phyloP scores from a whole-genome alignment of 139 green algal species.

The Micromonas commoda region DNA sequence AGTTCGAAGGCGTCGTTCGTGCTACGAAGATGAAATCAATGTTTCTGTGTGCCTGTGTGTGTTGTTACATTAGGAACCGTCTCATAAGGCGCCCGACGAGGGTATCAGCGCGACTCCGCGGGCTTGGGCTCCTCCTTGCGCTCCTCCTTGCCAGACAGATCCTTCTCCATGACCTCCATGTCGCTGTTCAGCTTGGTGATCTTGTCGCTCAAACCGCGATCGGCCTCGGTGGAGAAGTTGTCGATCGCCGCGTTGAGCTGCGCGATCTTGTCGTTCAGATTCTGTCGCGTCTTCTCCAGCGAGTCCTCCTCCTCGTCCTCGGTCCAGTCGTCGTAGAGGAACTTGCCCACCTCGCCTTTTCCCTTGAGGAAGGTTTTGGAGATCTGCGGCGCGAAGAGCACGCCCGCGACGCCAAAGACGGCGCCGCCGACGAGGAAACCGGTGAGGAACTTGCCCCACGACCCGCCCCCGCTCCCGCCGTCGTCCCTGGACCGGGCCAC shows the following conservation, averaged over 20 bases:
- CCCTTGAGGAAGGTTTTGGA: constrained; percentile 5
- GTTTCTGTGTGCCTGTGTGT: not conserved
- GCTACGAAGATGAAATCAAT: not conserved
- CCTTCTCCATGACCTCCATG: not conserved
- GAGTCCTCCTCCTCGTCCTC: not conserved
- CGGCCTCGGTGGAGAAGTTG: constrained; percentile 3
- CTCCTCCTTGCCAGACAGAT: not conserved
- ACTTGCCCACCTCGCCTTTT: not conserved
- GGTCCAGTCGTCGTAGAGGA: not conserved
- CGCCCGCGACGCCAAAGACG: not conserved
- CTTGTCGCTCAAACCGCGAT: not conserved
- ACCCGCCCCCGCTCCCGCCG: not conserved
- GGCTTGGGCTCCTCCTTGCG: too few species aligned
- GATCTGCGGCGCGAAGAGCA: constrained; percentile 16
- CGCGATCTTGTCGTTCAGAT: constrained; percentile 21
- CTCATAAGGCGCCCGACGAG: not conserved
- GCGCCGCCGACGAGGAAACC: constrained; percentile 6
- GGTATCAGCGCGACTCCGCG: too few species aligned
- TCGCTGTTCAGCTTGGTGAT: constrained; percentile 1
- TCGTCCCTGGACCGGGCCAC: not conserved
- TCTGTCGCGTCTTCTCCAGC: not conserved
- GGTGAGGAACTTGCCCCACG: not conserved
- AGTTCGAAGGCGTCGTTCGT: not conserved
- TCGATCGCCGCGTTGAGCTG: constrained; percentile 5
- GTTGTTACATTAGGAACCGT: not conserved